Percentiles rank a stretch among this genome's conserved stretches.
Conservation (phyloP, 2,329 filamentous ascomycete genomes). For the Emericellopsis atlantica region DNA sequence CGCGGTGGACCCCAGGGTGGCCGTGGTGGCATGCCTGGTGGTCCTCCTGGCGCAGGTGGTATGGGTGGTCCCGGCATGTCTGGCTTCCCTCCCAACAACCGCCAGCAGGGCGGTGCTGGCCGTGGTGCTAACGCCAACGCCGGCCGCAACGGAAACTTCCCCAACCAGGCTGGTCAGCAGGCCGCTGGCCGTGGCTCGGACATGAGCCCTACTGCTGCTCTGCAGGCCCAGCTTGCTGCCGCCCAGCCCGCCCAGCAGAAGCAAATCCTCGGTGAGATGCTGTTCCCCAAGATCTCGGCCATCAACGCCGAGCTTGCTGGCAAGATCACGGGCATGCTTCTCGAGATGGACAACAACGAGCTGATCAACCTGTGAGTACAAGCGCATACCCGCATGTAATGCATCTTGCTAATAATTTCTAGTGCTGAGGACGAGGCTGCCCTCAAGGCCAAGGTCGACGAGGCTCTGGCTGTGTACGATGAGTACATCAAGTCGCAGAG, state of each 20-base stretch:
- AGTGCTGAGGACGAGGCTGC: slow-evolving; percentile 84
- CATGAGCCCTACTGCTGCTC: slow-evolving; percentile 18
- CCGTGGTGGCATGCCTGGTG: slow-evolving; percentile 61
- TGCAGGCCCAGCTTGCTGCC: slow-evolving; percentile 45
- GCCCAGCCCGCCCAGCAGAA: slow-evolving; percentile 72
- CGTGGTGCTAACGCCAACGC: slow-evolving; percentile 27
- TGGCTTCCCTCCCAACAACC: slow-evolving; percentile 44
- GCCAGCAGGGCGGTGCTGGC: slow-evolving; percentile 36
- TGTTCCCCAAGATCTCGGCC: slow-evolving; percentile 96
- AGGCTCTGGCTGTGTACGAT: slow-evolving; percentile 93
- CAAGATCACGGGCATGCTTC: slow-evolving; percentile 99
- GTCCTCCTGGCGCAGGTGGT: slow-evolving; percentile 49
- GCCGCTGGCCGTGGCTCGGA: slow-evolving; percentile 26
- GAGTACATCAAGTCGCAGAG: slow-evolving; percentile 90
- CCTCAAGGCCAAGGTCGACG: slow-evolving; percentile 90
- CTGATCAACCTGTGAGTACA: slow-evolving; percentile 82
- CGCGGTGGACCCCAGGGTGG: slow-evolving; percentile 51
- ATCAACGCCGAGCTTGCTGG: slow-evolving; percentile 93
- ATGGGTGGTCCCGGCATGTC: slow-evolving; percentile 39
- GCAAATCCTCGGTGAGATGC: slow-evolving; percentile 93
- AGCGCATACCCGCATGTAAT: neutral
- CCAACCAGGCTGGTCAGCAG: slow-evolving; percentile 22
- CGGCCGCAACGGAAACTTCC: slow-evolving; percentile 29
- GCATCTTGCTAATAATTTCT: slow-evolving; percentile 4
- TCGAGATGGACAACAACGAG: slow-evolving; percentile 98